Percentiles rank a stretch among this genome's conserved stretches.
These are phyloP conservation scores for Talaromyces sp. DNA, from an alignment of 2,329 filamentous ascomycete species.

Conservation along the genomic window DNA sequence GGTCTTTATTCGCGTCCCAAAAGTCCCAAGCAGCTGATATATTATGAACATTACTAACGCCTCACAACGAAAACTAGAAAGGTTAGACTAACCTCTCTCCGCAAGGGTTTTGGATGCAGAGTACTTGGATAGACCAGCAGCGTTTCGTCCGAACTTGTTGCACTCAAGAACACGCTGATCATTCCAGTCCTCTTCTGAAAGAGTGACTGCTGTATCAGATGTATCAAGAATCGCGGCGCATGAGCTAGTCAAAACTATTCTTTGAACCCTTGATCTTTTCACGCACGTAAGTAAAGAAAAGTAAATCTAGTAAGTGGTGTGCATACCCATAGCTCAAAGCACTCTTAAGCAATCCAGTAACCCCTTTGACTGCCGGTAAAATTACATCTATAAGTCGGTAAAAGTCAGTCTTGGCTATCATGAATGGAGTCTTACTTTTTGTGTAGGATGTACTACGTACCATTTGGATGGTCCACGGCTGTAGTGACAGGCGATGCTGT, in stretches of 20 bases:
- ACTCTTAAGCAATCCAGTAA: neutral
- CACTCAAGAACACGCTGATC: conserved; percentile 4
- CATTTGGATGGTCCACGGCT: neutral
- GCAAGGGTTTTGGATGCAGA: conserved; percentile 5
- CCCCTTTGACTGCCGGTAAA: neutral
- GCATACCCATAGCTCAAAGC: conserved; percentile 3
- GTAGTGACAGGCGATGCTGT: conserved; percentile 7
- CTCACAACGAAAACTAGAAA: too few relatives aligned
- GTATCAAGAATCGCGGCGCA: conserved; percentile 10
- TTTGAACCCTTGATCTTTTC: neutral
- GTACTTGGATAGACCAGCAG: conserved; percentile 3
- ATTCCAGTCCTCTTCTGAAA: conserved; percentile 10
- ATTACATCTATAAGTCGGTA: neutral
- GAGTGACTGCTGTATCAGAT: neutral
- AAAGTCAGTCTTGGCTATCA: neutral
- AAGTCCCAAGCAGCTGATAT: neutral
- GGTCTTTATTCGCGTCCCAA: neutral
- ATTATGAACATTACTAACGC: too few relatives aligned
- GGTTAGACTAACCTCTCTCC: neutral
- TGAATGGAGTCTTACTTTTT: neutral
- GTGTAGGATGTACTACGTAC: neutral
- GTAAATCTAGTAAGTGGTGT: neutral
- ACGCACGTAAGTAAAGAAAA: neutral
- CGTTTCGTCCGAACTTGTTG: neutral
- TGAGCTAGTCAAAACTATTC: conserved; percentile 4